Percentiles rank a stretch among this genome's conserved stretches.
Evolutionary conservation across 352 stramenopile species (phyloP).

Genomic region (Blastocystis sp.): DNA sequence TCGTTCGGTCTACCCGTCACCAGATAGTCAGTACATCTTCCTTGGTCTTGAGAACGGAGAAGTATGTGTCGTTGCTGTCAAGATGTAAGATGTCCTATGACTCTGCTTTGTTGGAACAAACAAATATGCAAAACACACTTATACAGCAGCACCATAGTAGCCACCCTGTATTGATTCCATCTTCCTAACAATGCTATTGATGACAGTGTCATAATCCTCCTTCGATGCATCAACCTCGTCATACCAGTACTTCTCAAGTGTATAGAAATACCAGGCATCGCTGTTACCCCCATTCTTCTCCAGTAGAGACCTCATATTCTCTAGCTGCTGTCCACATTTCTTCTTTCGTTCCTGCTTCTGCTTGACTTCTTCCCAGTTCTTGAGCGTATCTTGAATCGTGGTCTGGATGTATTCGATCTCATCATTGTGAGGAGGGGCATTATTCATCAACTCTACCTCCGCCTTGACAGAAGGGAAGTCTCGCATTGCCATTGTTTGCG

Average conservation of each 20-base stretch:
- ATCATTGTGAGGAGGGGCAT: background rate
- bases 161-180: background rate
- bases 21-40: constrained; percentile 34
- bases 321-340: background rate
- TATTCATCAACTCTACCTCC: background rate
- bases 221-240: background rate
- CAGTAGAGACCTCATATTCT: background rate
- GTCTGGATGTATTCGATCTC: background rate
- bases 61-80: constrained; percentile 46
- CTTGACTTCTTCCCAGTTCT: background rate
- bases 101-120: background rate
- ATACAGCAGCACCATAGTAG: too few relatives aligned
- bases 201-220: background rate
- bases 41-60: constrained; percentile 59
- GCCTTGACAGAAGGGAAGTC: background rate
- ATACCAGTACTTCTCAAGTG: background rate
- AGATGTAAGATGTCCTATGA: background rate
- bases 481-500: background rate
- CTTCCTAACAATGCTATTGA: background rate
- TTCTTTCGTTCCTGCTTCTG: background rate
- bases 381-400: background rate
- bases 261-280: background rate
- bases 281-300: background rate
- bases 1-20: background rate
- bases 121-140: too few relatives aligned